These are phyloP conservation scores for Apostasia shenzhenica DNA, from an alignment of 106 monocot genomes.

Conservation along the genomic window DNA sequence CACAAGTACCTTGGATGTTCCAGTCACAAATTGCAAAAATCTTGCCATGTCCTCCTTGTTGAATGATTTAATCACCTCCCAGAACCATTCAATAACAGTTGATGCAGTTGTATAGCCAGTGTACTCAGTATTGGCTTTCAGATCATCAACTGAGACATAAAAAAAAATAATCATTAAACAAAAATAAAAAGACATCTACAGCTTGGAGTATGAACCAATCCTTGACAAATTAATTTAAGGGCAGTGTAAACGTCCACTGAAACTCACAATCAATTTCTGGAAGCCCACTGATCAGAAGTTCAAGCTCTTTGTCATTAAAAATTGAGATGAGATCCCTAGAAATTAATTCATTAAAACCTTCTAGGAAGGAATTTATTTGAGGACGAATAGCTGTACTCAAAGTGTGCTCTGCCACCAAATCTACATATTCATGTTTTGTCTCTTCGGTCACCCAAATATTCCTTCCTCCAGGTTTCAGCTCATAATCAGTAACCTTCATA, in stretches of 20 bases:
- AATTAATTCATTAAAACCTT: slow-evolving; percentile 70
- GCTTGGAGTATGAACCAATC: no score
- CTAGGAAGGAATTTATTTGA: slow-evolving; percentile 71
- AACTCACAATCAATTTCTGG: slow-evolving; percentile 74
- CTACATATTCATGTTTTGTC: slow-evolving; percentile 75
- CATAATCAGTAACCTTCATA: slow-evolving; percentile 62
- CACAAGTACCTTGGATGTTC: slow-evolving; percentile 58
- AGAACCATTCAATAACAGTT: slow-evolving; percentile 59
- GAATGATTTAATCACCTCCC: slow-evolving; percentile 69
- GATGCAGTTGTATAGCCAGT: slow-evolving; percentile 60
- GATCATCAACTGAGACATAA: slow-evolving; percentile 46
- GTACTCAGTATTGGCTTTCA: slow-evolving; percentile 64
- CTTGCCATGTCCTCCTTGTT: slow-evolving; percentile 78
- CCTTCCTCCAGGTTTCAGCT: slow-evolving; percentile 72
- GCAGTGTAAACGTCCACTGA: neutral
- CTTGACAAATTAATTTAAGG: neutral
- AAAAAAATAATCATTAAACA: neutral
- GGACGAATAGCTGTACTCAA: slow-evolving; percentile 73
- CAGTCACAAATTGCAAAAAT: slow-evolving; percentile 71
- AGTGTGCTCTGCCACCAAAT: slow-evolving; percentile 70
- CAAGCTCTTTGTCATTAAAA: slow-evolving; percentile 75
- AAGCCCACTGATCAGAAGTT: slow-evolving; percentile 73
- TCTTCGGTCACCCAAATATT: slow-evolving; percentile 69
- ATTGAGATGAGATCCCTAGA: slow-evolving; percentile 56
- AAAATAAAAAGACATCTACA: neutral